Conservation (phyloP, 495 filamentous ascomycete genomes). For the Trichoderma asperelloides region DNA sequence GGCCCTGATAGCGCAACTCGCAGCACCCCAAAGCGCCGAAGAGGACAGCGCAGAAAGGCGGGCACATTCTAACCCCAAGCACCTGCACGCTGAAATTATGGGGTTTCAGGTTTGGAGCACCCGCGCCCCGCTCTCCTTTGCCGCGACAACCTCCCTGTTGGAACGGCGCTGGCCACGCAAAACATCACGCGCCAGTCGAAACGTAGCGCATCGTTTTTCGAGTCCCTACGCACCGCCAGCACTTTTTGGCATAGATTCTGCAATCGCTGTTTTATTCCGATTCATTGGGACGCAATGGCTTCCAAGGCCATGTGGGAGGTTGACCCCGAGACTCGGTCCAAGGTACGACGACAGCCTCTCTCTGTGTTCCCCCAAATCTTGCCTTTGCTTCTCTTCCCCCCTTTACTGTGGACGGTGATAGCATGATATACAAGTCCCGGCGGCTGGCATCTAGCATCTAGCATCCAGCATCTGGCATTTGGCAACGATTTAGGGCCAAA, state of each 20-base stretch:
- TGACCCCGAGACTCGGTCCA: slow-evolving; percentile 87
- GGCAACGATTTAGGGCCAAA: neutral
- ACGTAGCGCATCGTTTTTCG: neutral
- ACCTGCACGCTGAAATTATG: neutral
- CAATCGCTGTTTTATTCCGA: neutral
- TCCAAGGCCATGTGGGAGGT: slow-evolving; percentile 85
- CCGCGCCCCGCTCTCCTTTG: neutral
- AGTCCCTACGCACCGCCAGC: neutral
- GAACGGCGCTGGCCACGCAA: neutral
- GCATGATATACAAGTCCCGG: neutral
- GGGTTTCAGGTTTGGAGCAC: neutral
- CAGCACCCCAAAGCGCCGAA: neutral
- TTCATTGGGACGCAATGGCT: slow-evolving; percentile 24
- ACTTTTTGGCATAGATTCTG: neutral
- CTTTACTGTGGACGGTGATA: neutral
- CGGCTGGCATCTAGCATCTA: too few species aligned
- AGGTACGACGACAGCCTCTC: slow-evolving; percentile 48
- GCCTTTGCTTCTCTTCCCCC: neutral
- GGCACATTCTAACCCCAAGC: too few species aligned
- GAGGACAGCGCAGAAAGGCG: neutral
- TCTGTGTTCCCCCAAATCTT: neutral
- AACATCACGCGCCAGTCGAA: neutral
- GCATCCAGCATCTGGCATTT: too few species aligned
- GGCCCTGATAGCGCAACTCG: too few species aligned
- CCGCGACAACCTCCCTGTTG: slow-evolving; percentile 5